Evolutionary conservation across 106 monocot species (phyloP).

Genomic region (Narthecium ossifragum): DNA sequence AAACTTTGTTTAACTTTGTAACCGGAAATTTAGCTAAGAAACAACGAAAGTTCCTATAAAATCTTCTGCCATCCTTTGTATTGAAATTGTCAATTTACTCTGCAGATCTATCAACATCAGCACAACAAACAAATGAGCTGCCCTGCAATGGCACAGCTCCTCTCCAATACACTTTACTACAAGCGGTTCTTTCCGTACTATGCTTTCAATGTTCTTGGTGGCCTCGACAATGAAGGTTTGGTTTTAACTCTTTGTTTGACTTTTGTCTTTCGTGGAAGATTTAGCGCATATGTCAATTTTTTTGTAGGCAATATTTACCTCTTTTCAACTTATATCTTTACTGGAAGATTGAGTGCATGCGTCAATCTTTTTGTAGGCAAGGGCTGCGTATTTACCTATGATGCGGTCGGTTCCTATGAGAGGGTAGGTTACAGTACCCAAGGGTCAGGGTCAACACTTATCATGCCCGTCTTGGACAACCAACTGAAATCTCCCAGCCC

Average conservation of each 20-base stretch:
- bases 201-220: slow-evolving; percentile 92
- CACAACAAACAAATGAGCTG: slow-evolving; percentile 99
- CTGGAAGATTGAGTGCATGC: not conserved
- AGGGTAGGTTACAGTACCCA: slow-evolving; percentile 88
- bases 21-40: too few relatives aligned
- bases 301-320: slow-evolving; percentile 79
- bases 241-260: not conserved
- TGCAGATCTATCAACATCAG: slow-evolving; percentile 97
- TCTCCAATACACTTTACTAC: slow-evolving; percentile 96
- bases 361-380: slow-evolving; percentile 37
- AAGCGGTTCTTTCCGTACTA: slow-evolving; percentile 99
- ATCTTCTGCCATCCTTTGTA: too few relatives aligned
- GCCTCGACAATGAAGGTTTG: slow-evolving; percentile 91
- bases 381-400: slow-evolving; percentile 92
- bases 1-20: too few relatives aligned
- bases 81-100: too few relatives aligned
- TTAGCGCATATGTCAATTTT: not conserved
- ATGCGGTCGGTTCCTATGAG: slow-evolving; percentile 98
- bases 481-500: slow-evolving; percentile 96
- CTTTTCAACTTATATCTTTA: too few relatives aligned
- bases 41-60: too few relatives aligned
- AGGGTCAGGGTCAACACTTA: slow-evolving; percentile 72
- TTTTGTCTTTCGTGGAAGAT: too few relatives aligned
- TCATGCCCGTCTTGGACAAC: slow-evolving; percentile 97
- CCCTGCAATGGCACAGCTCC: slow-evolving; percentile 95